phyloP scores from a whole-genome alignment of 805 yeast species.

The Lipomyces orientalis region DNA sequence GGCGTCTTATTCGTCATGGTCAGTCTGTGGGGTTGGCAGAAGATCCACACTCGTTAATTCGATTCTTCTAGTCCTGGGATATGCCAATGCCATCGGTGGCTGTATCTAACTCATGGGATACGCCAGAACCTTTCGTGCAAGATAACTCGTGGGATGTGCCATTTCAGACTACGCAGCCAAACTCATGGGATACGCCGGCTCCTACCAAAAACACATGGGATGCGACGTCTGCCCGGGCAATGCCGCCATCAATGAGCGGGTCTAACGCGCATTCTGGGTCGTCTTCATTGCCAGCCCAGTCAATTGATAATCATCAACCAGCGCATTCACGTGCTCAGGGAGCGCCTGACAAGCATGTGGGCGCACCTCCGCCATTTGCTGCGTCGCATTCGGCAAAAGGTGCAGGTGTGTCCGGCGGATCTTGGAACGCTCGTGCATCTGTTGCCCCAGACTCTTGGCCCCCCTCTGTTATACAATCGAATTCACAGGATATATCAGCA shows the following conservation, averaged over 20 bases:
- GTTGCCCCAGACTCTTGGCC: not conserved
- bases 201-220: not conserved
- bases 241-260: not conserved
- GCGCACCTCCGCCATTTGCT: not conserved
- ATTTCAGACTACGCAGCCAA: not conserved
- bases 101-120: conserved; percentile 2
- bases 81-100: not conserved
- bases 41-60: not conserved
- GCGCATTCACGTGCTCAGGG: not conserved
- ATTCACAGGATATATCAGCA: not conserved
- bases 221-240: not conserved
- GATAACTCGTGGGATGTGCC: not conserved
- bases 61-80: not conserved
- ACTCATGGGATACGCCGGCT: not conserved
- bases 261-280: not conserved
- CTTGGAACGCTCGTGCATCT: not conserved
- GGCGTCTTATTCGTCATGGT: not conserved
- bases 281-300: not conserved
- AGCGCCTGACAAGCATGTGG: too few relatives aligned
- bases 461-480: not conserved
- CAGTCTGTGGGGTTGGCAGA: not conserved
- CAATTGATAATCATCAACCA: not conserved
- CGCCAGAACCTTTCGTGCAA: not conserved
- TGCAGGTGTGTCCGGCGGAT: not conserved
- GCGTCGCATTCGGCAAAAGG: not conserved